Evolutionary conservation across 2,329 filamentous ascomycete genomes (phyloP), one percentile per base, ranked within the genome.

Genomic region (Microdochium bolleyi): DNA sequence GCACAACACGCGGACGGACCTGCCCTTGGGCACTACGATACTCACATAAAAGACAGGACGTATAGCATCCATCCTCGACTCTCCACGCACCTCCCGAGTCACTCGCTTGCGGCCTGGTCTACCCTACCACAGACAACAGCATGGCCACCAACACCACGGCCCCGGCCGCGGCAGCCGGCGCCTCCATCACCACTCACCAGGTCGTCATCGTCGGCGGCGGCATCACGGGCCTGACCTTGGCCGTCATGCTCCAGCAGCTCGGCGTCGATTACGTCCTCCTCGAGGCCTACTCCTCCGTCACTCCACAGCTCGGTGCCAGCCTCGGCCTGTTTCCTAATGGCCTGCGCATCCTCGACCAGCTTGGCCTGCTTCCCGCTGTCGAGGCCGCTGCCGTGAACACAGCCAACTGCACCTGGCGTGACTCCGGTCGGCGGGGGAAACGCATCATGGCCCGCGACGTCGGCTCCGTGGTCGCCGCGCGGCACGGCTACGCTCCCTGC

Each of bases 191-290:
- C n/a, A n/a, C n/a, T n/a, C 63, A 63, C 3, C 62, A 63, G 13
- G 62, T 57, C 7, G 2, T 49, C 0, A 57, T 61, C 24, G 54
- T 51, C 2, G 59, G 59, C 13, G 57, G 57, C n/a, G 53, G 58
- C 24, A 54, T 59, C 24, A 54, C 67, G 21, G 74, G 73, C 2
- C 58, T 77, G 1, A 66, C 69, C 1, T 58, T 75, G 24, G 70
- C 73, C 1, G 64, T 70, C 32, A 62, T 64, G 48, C 64, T 77
- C 4, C 61, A 74, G 34, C 56, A 57, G 32, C 64, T 66, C 19
- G 59, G 56, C 13, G 71, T 78, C 53, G 68, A 73, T 53, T 74
- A 69, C 57, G 52, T 73, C 16, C 55, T 77, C 3, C 64, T 77
- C 2, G 73, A 77, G 58, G 61, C 59, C 13, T 60, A 67, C 27